These are phyloP conservation scores for Colletotrichum chrysophilum DNA, from an alignment of 2,329 filamentous ascomycete species.

Conservation along the genomic window DNA sequence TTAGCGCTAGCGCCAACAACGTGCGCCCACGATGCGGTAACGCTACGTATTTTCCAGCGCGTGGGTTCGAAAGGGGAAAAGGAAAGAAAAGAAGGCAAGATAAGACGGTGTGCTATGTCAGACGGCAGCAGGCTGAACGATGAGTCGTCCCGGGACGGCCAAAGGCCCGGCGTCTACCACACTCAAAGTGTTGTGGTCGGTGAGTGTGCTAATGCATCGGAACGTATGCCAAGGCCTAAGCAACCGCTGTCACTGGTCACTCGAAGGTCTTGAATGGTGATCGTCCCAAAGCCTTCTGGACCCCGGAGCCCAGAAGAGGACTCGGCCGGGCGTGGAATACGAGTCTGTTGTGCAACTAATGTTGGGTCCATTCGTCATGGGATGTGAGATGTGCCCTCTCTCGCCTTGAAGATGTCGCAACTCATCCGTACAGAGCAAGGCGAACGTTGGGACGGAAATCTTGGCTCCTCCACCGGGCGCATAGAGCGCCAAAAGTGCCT, in stretches of 20 bases:
- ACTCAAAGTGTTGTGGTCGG: background rate
- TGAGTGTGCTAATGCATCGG: conserved; percentile 4
- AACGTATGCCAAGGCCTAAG: conserved; percentile 10
- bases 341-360: conserved; percentile 11
- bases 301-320: background rate
- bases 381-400: background rate
- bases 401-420: background rate
- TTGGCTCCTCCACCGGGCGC: background rate
- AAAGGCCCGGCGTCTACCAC: background rate
- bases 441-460: background rate
- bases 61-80: background rate
- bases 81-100: background rate
- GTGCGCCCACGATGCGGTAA: background rate
- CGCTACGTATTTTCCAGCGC: background rate
- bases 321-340: conserved; percentile 11
- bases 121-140: background rate
- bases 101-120: background rate
- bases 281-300: background rate
- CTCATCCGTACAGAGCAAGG: background rate
- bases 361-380: background rate
- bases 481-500: background rate
- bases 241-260: background rate
- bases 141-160: background rate
- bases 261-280: background rate
- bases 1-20: background rate